These are phyloP conservation scores for Lolium perenne DNA, from an alignment of 176 grass and related monocot species.

Conservation along the genomic window DNA sequence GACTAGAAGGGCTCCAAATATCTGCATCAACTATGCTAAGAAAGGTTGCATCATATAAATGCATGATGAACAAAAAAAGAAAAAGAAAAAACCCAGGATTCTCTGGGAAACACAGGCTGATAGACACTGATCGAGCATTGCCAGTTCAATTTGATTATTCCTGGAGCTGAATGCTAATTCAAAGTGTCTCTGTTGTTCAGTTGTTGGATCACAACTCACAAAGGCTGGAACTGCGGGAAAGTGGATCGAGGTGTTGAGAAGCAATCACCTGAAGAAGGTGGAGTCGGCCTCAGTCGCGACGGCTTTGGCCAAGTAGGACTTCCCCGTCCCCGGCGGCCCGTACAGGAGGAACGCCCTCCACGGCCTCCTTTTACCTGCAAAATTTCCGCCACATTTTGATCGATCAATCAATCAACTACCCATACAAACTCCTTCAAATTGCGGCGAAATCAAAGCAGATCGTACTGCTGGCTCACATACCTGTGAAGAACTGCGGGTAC, in stretches of 20 bases:
- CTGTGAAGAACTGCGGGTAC: constrained; percentile 83
- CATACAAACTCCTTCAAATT: background rate
- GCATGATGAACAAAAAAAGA: background rate
- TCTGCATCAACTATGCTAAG: background rate
- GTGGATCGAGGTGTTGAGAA: background rate
- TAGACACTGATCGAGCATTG: background rate
- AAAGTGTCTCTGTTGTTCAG: background rate
- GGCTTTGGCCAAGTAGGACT: constrained; percentile 75
- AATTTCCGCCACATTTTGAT: background rate
- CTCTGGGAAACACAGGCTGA: background rate
- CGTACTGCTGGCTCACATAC: too few relatives aligned
- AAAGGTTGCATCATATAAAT: background rate
- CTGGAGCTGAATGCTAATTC: background rate
- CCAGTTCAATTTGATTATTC: background rate
- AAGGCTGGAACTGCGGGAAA: background rate
- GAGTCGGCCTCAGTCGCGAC: constrained; percentile 78
- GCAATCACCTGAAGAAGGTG: constrained; percentile 70
- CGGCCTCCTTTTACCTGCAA: constrained; percentile 66
- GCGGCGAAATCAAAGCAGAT: background rate
- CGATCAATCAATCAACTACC: background rate
- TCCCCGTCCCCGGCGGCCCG: constrained; percentile 71
- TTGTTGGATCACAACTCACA: background rate
- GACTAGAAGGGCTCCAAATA: background rate
- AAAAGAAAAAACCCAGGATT: too few relatives aligned
- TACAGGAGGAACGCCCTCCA: constrained; percentile 79